Base-by-base conservation (phyloP, 495 filamentous ascomycete species). In the Glutinoglossum americanum region DNA sequence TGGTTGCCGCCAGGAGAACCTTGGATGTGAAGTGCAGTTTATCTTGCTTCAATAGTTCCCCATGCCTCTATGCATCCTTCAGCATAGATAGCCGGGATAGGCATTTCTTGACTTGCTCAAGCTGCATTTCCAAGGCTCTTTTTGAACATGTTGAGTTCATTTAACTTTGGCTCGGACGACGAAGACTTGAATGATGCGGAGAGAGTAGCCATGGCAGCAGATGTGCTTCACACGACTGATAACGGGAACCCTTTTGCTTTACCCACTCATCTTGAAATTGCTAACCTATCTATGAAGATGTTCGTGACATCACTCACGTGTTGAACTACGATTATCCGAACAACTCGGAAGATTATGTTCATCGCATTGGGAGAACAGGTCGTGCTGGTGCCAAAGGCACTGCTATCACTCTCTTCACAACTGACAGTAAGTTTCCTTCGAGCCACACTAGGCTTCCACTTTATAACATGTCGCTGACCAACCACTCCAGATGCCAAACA, bases 261-360 rank as follows among this genome's bases (percentile, higher is more conserved):
- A 65, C 62, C 66, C 69, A 68, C 60, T 64, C 59, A 61, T 62
- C 66, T 73, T 69, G 70, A 64, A 74, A 62, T 61, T 79, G 87
- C 90, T 97, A 94, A 96, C 87, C 73, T 77, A 69, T 71, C 64
- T 61, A 69, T 82, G 49, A 95, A 98, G 92, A 98, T 82, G 92
- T 98, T 78, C 89, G 89, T 72, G 90, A 98, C 78, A 98, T 98
- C 73, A 96, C 90, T 72, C 92, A 98, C 75, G 92, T 98, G 74
- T 78, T 98, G 74, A 98, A 98, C 83, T 97, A 96, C 85, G 92
- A 98, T 72, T 95, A 95, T 70, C 92, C 92, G 69, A 96, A 97
- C 78, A 98, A 98, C 76, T 97, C 92, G 72, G 71, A 73, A 64
- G 71, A 73, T 61, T 73, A 73, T 57, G 67, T 73, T 63, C 71